A percentile compares a stretch with the other conserved stretches of the same genome.
Conservation (phyloP, 257 asterid genomes). For the Rubia yunnanensis region DNA sequence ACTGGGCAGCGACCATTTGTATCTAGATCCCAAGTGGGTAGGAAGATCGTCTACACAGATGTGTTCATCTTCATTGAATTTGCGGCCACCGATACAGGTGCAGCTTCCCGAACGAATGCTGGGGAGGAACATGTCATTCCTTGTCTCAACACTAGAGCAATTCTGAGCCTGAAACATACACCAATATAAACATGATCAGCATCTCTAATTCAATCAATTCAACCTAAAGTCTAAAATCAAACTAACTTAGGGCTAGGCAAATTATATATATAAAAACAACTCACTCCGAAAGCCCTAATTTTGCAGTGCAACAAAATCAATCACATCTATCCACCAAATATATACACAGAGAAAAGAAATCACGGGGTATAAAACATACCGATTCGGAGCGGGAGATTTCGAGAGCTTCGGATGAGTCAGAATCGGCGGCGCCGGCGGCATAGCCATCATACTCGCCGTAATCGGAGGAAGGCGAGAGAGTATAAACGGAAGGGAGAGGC, state of each 20-base stretch:
- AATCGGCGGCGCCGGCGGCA: neutral
- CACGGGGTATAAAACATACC: conserved; percentile 4
- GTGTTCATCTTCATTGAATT: conserved; percentile 74
- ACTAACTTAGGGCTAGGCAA: neutral
- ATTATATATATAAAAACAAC: neutral
- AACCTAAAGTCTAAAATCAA: neutral
- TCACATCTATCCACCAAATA: neutral
- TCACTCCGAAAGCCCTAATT: neutral
- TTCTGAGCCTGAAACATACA: conserved; percentile 46
- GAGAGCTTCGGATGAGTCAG: conserved; percentile 10
- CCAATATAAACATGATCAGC: conserved; percentile 1
- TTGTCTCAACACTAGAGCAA: conserved; percentile 50
- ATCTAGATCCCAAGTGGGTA: conserved; percentile 46
- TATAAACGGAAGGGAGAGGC: neutral
- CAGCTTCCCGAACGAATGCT: conserved; percentile 74
- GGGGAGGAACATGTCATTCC: conserved; percentile 32
- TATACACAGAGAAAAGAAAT: neutral
- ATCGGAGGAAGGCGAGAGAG: neutral
- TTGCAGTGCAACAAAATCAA: neutral
- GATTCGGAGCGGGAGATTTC: conserved; percentile 31
- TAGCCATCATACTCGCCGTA: neutral
- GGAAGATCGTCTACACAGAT: conserved; percentile 65
- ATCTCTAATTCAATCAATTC: neutral
- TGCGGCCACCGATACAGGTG: conserved; percentile 78
- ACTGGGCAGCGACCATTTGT: conserved; percentile 57